A percentile compares a stretch with the other conserved stretches of the same genome.
Conservation (phyloP, 2,329 filamentous ascomycete genomes). For the Ophiostoma australiae region DNA sequence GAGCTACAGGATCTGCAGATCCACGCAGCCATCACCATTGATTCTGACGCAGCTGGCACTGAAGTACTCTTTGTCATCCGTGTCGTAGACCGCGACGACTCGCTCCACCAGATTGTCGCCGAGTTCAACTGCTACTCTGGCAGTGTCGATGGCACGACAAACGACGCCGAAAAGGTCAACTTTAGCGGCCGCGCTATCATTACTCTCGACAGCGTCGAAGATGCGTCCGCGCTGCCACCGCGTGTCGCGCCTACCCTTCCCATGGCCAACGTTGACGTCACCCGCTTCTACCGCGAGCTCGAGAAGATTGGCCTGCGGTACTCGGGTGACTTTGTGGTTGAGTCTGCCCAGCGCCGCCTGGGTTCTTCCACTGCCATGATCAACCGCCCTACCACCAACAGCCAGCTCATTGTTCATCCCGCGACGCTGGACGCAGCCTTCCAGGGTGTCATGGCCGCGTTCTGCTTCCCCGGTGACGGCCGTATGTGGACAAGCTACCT, state of each 20-base stretch:
- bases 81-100: not conserved
- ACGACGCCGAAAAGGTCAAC: slow-evolving; percentile 23
- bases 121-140: slow-evolving; percentile 24
- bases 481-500: slow-evolving; percentile 34
- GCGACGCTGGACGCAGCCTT: slow-evolving; percentile 36
- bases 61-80: slow-evolving; percentile 24
- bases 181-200: slow-evolving; percentile 22
- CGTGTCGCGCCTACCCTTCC: slow-evolving; percentile 19
- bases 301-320: slow-evolving; percentile 22
- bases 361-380: slow-evolving; percentile 11
- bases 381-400: slow-evolving; percentile 18
- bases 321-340: slow-evolving; percentile 25
- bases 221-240: slow-evolving; percentile 15
- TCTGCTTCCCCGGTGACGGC: slow-evolving; percentile 35
- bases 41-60: slow-evolving; percentile 23
- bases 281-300: slow-evolving; percentile 24
- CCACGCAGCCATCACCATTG: slow-evolving; percentile 24
- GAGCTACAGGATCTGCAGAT: slow-evolving; percentile 25
- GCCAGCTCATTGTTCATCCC: slow-evolving; percentile 34
- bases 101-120: slow-evolving; percentile 3
- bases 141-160: slow-evolving; percentile 22
- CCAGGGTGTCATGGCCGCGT: slow-evolving; percentile 36
- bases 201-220: slow-evolving; percentile 7
- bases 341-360: slow-evolving; percentile 21
- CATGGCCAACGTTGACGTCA: slow-evolving; percentile 23